These are phyloP conservation scores for Globisporangium paddicum DNA, from an alignment of 352 stramenopile species.

Conservation along the genomic window DNA sequence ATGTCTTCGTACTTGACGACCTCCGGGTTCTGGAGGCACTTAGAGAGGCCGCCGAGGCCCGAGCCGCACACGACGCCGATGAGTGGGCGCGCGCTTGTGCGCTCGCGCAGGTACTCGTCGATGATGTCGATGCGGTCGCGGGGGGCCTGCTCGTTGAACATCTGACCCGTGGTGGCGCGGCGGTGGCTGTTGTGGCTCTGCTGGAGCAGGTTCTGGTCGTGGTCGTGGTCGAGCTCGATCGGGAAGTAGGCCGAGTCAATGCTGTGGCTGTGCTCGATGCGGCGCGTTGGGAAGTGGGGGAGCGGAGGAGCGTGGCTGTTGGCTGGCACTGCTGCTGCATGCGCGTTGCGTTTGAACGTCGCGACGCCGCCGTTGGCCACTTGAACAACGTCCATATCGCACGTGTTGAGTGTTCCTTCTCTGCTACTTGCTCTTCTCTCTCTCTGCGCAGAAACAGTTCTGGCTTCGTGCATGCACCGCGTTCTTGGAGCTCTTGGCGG, in stretches of 20 bases:
- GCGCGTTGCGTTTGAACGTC: conserved; percentile 2
- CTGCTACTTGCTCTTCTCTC: conserved; percentile 1
- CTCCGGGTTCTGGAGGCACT: conserved; percentile 85
- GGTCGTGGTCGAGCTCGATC: conserved; percentile 10
- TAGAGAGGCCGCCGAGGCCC: conserved; percentile 90
- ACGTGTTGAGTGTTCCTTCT: not conserved
- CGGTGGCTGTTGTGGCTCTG: conserved; percentile 17
- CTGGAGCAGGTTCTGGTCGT: conserved; percentile 11
- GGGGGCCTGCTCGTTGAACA: conserved; percentile 54
- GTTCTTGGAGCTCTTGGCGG: no score
- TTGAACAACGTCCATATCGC: conserved; percentile 1
- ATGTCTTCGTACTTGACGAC: conserved; percentile 93
- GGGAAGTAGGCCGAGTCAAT: conserved; percentile 28
- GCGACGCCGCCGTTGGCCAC: not conserved
- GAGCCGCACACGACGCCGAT: conserved; percentile 94
- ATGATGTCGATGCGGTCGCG: conserved; percentile 82
- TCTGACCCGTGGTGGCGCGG: conserved; percentile 52
- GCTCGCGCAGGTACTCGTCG: conserved; percentile 57
- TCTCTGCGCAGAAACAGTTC: no score
- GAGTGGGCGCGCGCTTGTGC: conserved; percentile 44
- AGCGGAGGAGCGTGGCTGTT: not conserved
- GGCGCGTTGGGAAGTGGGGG: conserved; percentile 25
- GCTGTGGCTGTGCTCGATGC: conserved; percentile 41
- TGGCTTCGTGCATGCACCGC: no score
- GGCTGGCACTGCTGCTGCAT: conserved; percentile 1